These are phyloP conservation scores for Manihot esculenta DNA, from an alignment of 441 rosid genomes.

Conservation along the genomic window DNA sequence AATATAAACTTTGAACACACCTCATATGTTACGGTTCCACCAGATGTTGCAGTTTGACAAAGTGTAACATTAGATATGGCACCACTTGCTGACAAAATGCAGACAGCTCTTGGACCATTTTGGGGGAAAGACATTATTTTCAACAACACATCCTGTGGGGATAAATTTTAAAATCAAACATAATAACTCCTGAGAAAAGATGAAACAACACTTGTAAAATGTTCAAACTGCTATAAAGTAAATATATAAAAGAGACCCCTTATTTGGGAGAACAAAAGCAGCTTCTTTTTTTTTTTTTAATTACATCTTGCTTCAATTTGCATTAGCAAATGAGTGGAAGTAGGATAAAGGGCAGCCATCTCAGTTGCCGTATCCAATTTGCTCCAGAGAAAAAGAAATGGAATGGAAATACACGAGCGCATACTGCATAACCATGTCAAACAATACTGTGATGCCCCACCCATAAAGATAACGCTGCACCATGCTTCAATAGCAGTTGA, in stretches of 20 bases:
- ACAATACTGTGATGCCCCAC: not conserved
- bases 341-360: not conserved
- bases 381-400: not conserved
- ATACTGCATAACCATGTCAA: not conserved
- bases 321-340: not conserved
- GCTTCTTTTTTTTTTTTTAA: not conserved
- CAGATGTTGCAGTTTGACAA: constrained; percentile 54
- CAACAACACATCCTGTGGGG: constrained; percentile 34
- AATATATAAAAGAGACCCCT: not conserved
- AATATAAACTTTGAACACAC: constrained; percentile 24
- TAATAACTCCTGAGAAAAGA: not conserved
- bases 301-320: not conserved
- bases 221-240: not conserved
- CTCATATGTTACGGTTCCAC: constrained; percentile 60
- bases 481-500: not conserved
- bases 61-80: constrained; percentile 58
- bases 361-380: not conserved
- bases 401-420: not conserved
- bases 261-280: not conserved
- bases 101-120: constrained; percentile 42
- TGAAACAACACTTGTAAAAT: not conserved
- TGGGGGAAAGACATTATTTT: constrained; percentile 38
- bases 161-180: not conserved
- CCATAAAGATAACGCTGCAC: not conserved
- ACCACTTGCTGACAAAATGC: constrained; percentile 57